Conservation (phyloP, 768 basidiomycete species). For the Xerocomellus amylosporus region DNA sequence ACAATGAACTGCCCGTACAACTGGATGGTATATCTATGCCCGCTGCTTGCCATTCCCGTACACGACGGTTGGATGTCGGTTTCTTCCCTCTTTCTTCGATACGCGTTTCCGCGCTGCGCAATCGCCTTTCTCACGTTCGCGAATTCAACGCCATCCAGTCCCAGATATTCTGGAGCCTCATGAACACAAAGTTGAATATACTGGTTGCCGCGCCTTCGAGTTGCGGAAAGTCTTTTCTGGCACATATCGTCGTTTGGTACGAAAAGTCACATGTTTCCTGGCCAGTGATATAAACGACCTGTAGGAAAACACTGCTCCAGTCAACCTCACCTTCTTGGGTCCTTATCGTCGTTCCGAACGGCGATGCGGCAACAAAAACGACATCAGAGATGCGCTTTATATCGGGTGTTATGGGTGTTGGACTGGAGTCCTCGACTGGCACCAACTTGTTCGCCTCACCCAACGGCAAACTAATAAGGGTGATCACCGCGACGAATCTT, state of each 20-base stretch:
- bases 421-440: conserved; percentile 33
- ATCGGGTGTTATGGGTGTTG: conserved; percentile 39
- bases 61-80: conserved; percentile 68
- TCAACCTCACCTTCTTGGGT: conserved; percentile 48
- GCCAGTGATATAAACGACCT: conserved; percentile 12
- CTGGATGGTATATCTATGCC: conserved; percentile 81
- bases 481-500: conserved; percentile 55
- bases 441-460: conserved; percentile 36
- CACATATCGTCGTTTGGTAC: conserved; percentile 70
- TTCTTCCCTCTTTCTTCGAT: conserved; percentile 61
- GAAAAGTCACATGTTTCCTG: conserved; percentile 24
- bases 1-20: conserved; percentile 63
- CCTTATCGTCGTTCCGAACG: conserved; percentile 61
- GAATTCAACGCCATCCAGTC: conserved; percentile 86
- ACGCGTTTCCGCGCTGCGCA: conserved; percentile 40
- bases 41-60: conserved; percentile 48
- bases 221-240: conserved; percentile 77
- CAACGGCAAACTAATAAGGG: conserved; percentile 46
- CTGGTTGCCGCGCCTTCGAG: conserved; percentile 78
- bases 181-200: conserved; percentile 63
- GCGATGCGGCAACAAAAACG: conserved; percentile 54
- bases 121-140: conserved; percentile 45
- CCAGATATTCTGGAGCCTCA: conserved; percentile 80
- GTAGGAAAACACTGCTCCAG: conserved; percentile 55
- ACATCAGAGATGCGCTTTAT: conserved; percentile 49